phyloP scores from a whole-genome alignment of 306 rosid species.

The Canavalia ensiformis region DNA sequence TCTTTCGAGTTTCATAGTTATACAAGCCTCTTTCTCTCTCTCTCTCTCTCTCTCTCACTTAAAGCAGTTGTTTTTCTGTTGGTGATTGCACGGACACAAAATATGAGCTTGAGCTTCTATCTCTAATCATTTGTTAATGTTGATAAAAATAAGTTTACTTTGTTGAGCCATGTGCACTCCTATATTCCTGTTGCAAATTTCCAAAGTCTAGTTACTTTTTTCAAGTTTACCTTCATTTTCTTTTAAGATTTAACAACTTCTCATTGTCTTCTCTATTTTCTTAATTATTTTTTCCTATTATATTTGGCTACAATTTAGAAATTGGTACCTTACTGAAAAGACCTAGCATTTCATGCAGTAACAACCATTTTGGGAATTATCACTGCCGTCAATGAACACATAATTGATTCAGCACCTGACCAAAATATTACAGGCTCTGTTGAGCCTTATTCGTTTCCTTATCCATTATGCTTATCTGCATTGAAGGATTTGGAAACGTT shows the following conservation, averaged over 20 bases:
- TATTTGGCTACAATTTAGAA: slow-evolving; percentile 14
- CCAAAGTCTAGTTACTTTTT: slow-evolving; percentile 12
- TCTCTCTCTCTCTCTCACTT: not conserved
- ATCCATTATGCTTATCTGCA: slow-evolving; percentile 84
- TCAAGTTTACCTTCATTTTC: slow-evolving; percentile 8
- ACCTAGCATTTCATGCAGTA: slow-evolving; percentile 67
- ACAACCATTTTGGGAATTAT: slow-evolving; percentile 80
- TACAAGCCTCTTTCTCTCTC: not conserved
- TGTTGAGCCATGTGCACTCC: not conserved
- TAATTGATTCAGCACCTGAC: slow-evolving; percentile 72
- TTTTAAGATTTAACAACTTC: not conserved
- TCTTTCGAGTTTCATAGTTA: slow-evolving; percentile 52
- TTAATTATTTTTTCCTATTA: not conserved
- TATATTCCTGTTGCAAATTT: slow-evolving; percentile 8
- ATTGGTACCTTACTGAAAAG: slow-evolving; percentile 32
- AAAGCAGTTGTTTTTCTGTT: slow-evolving; percentile 9
- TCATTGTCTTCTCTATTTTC: slow-evolving; percentile 7
- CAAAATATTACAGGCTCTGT: slow-evolving; percentile 54
- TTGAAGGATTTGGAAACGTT: slow-evolving; percentile 91
- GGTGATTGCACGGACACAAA: not conserved
- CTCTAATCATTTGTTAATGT: slow-evolving; percentile 23
- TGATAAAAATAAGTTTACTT: not conserved
- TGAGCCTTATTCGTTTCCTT: slow-evolving; percentile 75
- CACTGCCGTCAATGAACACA: slow-evolving; percentile 91
- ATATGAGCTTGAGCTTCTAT: not conserved